Evolutionary conservation across 371 early-diverging fungal species (phyloP).

Genomic region (Blakeslea trispora): DNA sequence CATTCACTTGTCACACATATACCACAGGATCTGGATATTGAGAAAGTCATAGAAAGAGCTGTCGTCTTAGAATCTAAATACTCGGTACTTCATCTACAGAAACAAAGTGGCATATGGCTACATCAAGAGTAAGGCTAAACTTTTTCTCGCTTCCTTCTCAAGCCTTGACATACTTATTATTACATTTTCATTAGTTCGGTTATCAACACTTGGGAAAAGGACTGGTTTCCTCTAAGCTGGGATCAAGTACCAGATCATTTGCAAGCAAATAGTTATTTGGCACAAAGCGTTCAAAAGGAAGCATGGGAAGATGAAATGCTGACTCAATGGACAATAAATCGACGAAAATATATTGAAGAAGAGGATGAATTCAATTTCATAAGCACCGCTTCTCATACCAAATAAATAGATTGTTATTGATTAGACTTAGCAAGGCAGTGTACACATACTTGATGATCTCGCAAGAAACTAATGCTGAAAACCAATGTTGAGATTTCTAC

Average conservation of each 20-base stretch:
- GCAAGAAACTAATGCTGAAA: no score
- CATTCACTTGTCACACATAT: slow-evolving; percentile 63
- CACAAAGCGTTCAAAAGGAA: slow-evolving; percentile 33
- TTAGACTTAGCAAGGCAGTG: no score
- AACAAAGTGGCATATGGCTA: slow-evolving; percentile 55
- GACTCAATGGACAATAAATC: slow-evolving; percentile 32
- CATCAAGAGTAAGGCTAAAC: slow-evolving; percentile 46
- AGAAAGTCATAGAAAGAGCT: slow-evolving; percentile 49
- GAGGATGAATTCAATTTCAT: slow-evolving; percentile 17
- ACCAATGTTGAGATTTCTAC: no score
- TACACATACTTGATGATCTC: no score
- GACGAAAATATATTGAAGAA: slow-evolving; percentile 19
- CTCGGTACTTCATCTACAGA: slow-evolving; percentile 52
- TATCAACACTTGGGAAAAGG: slow-evolving; percentile 40
- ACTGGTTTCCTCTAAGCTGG: slow-evolving; percentile 40
- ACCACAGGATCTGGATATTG: slow-evolving; percentile 59
- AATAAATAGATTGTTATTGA: no score
- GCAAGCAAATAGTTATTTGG: slow-evolving; percentile 37
- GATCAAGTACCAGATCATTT: slow-evolving; percentile 46
- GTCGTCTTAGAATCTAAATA: slow-evolving; percentile 47
- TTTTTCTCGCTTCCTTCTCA: no score
- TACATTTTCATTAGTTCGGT: slow-evolving; percentile 32
- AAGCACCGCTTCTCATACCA: no score
- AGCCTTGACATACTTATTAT: no score
- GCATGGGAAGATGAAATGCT: slow-evolving; percentile 57